phyloP scores from a whole-genome alignment of 768 basidiomycete species.

The Lactarius hengduanensis region DNA sequence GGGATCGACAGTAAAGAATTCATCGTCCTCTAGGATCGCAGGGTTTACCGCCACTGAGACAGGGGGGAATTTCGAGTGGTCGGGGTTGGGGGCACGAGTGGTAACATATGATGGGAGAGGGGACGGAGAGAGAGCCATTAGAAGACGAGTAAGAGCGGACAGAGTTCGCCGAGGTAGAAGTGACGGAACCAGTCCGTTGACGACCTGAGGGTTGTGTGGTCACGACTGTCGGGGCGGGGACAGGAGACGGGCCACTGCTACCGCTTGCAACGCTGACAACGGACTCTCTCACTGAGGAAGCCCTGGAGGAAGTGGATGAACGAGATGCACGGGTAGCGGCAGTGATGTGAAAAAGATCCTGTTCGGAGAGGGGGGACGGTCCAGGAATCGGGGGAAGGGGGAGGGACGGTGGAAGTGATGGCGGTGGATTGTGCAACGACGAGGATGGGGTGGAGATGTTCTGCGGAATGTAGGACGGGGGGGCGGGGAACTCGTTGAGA shows the following conservation, averaged over 20 bases:
- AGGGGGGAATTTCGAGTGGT: conserved; percentile 13
- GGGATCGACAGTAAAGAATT: conserved; percentile 17
- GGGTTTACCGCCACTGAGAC: conserved; percentile 32
- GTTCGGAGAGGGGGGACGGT: conserved; percentile 52
- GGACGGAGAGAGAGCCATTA: conserved; percentile 32
- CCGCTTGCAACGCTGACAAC: conserved; percentile 32
- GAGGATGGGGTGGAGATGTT: conserved; percentile 20
- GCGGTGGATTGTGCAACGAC: conserved; percentile 48
- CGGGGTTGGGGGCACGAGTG: conserved; percentile 3
- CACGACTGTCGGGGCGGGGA: conserved; percentile 28
- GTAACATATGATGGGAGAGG: conserved; percentile 7
- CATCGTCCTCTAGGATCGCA: conserved; percentile 37
- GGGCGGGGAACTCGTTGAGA: conserved; percentile 36
- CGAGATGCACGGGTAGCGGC: conserved; percentile 37
- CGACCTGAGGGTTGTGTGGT: conserved; percentile 3
- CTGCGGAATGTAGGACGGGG: conserved; percentile 37
- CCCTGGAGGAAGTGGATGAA: conserved; percentile 33
- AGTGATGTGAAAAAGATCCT: conserved; percentile 47
- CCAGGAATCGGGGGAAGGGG: conserved; percentile 70
- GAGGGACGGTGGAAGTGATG: conserved; percentile 52
- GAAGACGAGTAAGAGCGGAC: conserved; percentile 33
- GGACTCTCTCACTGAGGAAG: conserved; percentile 32
- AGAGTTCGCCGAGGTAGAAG: conserved; percentile 31
- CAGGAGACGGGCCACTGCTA: conserved; percentile 28
- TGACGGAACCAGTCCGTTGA: conserved; percentile 28